Percentiles rank a stretch among this genome's conserved stretches.
These are phyloP conservation scores for Microdochium paspali DNA, from an alignment of 2,329 filamentous ascomycete species.

Conservation along the genomic window DNA sequence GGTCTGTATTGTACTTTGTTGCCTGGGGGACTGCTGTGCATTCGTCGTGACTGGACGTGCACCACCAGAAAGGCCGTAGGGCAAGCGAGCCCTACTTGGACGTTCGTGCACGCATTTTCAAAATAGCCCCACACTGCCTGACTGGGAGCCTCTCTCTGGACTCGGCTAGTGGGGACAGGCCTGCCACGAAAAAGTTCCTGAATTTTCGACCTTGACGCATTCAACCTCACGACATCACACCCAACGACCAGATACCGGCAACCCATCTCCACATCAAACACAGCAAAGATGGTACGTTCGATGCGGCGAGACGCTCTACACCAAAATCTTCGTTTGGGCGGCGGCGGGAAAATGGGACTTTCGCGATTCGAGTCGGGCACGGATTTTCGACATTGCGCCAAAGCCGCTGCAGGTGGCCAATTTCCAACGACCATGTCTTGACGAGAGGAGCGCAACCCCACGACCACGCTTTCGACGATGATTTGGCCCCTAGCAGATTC, in stretches of 20 bases:
- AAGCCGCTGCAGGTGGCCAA: neutral
- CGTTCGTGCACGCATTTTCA: neutral
- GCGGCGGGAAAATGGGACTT: neutral
- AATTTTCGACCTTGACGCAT: conserved; percentile 34
- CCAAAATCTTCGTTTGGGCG: neutral
- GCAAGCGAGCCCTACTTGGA: neutral
- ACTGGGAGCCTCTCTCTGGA: neutral
- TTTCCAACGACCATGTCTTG: conserved; percentile 4
- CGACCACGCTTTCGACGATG: neutral
- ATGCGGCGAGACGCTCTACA: neutral
- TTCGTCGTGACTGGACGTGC: too few relatives aligned
- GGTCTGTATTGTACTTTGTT: too few relatives aligned
- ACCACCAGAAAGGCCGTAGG: neutral
- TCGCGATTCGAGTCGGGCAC: neutral
- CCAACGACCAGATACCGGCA: conserved; percentile 40
- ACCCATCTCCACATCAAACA: conserved; percentile 39
- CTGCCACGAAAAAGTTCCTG: conserved; percentile 34
- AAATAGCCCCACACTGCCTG: neutral
- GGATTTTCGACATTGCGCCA: neutral
- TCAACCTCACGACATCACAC: conserved; percentile 28
- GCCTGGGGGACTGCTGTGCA: too few relatives aligned
- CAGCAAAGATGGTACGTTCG: conserved; percentile 48
- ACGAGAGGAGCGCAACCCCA: conserved; percentile 1
- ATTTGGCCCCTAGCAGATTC: neutral
- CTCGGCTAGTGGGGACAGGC: neutral